Conservation (phyloP, 768 basidiomycete genomes). For the Leccinum barrowsii region DNA sequence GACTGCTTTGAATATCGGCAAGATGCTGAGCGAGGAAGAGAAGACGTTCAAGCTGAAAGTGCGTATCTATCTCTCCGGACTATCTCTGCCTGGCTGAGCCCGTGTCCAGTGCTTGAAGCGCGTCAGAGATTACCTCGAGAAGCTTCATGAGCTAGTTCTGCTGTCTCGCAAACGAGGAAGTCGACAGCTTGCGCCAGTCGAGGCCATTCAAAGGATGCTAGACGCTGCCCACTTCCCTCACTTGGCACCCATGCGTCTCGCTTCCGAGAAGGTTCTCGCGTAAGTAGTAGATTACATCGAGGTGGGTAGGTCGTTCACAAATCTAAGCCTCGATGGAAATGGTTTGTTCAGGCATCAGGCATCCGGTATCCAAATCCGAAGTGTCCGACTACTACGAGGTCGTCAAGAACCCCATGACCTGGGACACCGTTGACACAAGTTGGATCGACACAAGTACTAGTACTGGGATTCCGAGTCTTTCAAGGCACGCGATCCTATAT, state of each 20-base stretch:
- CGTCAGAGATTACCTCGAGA: conserved; percentile 74
- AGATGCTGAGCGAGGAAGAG: conserved; percentile 76
- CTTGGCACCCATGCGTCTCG: conserved; percentile 52
- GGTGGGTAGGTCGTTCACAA: conserved; percentile 6
- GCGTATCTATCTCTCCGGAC: conserved; percentile 20
- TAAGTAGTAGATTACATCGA: conserved; percentile 35
- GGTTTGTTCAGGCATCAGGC: conserved; percentile 60
- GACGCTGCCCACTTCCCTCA: conserved; percentile 64
- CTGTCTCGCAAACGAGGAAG: conserved; percentile 75
- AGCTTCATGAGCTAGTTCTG: conserved; percentile 62
- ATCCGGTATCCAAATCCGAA: conserved; percentile 72
- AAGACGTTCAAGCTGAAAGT: conserved; percentile 81
- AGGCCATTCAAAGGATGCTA: conserved; percentile 41
- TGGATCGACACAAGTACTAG: conserved; percentile 61
- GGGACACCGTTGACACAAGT: conserved; percentile 72
- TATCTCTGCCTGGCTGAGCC: background rate
- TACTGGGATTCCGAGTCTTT: conserved; percentile 79
- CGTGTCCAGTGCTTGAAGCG: conserved; percentile 48
- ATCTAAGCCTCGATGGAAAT: conserved; percentile 62
- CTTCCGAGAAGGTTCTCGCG: conserved; percentile 71
- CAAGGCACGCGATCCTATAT: conserved; percentile 82
- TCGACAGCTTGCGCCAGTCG: conserved; percentile 68
- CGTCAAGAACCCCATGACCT: conserved; percentile 85
- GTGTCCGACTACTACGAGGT: conserved; percentile 93
- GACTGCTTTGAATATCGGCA: conserved; percentile 72